Evolutionary conservation across 352 stramenopile species (phyloP).

Genomic region (Thalassiosira hispida): DNA sequence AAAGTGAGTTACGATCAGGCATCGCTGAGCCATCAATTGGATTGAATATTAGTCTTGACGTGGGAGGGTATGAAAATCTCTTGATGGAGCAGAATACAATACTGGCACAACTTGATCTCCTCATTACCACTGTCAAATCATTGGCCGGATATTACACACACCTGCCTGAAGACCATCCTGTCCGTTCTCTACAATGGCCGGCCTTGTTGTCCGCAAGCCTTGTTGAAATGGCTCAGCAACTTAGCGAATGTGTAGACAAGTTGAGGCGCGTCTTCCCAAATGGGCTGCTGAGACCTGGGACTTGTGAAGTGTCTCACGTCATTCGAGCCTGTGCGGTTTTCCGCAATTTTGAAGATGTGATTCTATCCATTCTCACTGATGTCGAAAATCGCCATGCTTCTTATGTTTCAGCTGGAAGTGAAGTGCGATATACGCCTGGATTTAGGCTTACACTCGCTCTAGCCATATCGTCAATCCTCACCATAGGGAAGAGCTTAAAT

Average conservation of each 20-base stretch:
- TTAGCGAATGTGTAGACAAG: conserved; percentile 37
- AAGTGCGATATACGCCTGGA: conserved; percentile 31
- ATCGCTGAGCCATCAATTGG: conserved; percentile 43
- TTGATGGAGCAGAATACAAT: conserved; percentile 33
- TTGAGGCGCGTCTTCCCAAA: conserved; percentile 44
- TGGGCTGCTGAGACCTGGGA: conserved; percentile 36
- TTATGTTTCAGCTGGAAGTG: conserved; percentile 28
- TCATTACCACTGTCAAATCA: conserved; percentile 44
- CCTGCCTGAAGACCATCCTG: conserved; percentile 18
- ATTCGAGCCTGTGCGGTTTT: conserved; percentile 39
- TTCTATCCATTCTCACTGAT: conserved; percentile 32
- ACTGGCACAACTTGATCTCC: conserved; percentile 32
- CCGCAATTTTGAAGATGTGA: conserved; percentile 42
- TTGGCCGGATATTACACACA: conserved; percentile 36
- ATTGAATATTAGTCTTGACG: conserved; percentile 38
- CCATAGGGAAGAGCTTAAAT: conserved; percentile 26
- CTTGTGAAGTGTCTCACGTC: conserved; percentile 25
- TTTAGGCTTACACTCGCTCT: conserved; percentile 46
- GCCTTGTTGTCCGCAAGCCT: conserved; percentile 33
- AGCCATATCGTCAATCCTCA: conserved; percentile 38
- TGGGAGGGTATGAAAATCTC: conserved; percentile 34
- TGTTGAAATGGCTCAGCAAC: conserved; percentile 29
- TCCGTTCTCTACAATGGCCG: conserved; percentile 40
- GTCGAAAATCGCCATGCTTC: conserved; percentile 29
- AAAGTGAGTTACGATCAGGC: conserved; percentile 34